These are phyloP conservation scores for Sporothrix brunneoviolacea DNA, from an alignment of 2,329 filamentous ascomycete species.

Conservation along the genomic window DNA sequence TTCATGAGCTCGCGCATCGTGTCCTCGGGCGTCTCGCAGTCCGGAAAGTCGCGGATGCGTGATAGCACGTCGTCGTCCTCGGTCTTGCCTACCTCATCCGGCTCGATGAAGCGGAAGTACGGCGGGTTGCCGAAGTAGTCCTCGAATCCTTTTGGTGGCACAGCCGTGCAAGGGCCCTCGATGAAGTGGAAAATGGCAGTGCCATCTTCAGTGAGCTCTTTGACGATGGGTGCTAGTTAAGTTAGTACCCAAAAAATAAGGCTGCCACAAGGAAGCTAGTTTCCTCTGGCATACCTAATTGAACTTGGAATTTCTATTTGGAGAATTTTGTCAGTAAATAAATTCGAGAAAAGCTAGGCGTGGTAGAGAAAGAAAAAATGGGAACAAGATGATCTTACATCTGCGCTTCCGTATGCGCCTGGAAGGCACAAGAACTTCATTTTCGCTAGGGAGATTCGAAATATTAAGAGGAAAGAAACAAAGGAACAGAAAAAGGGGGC, in stretches of 20 bases:
- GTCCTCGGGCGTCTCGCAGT: conserved; percentile 46
- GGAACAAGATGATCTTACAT: conserved; percentile 37
- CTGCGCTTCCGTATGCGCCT: conserved; percentile 51
- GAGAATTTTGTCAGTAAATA: not conserved
- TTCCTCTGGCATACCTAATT: conserved; percentile 44
- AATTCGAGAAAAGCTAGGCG: too few relatives aligned
- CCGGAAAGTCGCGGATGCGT: conserved; percentile 48
- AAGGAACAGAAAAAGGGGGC: not conserved
- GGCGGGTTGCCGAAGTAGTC: conserved; percentile 51
- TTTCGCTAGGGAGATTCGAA: not conserved
- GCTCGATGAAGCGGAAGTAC: conserved; percentile 50
- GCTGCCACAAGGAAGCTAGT: too few relatives aligned
- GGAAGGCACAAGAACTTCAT: conserved; percentile 54
- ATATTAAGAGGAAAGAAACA: not conserved
- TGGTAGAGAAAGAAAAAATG: too few relatives aligned
- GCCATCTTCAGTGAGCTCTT: conserved; percentile 39
- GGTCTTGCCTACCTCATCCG: conserved; percentile 37
- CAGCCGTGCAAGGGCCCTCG: conserved; percentile 42
- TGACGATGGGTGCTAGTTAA: conserved; percentile 38
- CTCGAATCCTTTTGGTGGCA: conserved; percentile 47
- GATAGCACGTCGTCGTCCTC: conserved; percentile 40
- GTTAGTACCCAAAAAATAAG: not conserved
- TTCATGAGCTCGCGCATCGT: conserved; percentile 45
- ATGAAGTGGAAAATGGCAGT: conserved; percentile 46
- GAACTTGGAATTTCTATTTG: conserved; percentile 49